Evolutionary conservation across 495 filamentous ascomycete genomes (phyloP), one percentile per base, ranked within the genome.

Genomic region (Penicillium egyptiacum): DNA sequence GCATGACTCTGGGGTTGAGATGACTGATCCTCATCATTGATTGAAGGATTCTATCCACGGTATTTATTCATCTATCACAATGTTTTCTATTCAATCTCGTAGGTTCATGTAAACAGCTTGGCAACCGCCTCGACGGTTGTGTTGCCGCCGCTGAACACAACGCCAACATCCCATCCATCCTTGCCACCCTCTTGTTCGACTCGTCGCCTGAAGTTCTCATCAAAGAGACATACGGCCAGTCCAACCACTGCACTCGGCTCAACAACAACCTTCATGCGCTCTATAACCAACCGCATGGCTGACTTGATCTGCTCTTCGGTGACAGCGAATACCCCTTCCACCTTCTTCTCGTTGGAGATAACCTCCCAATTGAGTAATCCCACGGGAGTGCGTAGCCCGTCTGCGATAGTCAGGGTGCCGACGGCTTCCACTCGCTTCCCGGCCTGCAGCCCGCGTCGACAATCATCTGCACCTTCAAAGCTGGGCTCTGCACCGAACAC

Each of bases 401-500:
- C 94, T 2, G 91, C 94, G 48, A 98, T 88, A 0, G 94, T 98
- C 46, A 93, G 69, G 9, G 86, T 85, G 50, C 80, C 82, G 4
- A 97, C 93, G 0, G 56, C 68, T 50, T 79, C 70, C 22, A 97
- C 79, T 28, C 92, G 79, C 56, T 75, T 55, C 16, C 84, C 83
- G 0, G 79, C 71, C 55, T 77, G 77, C 31, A 95, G 75, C 0
- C 89, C 91, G 1, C 88, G 74, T 39, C 81, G 78, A 40, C 81
- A 85, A 75, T 98, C 94, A 73, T 98, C 90, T 5, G 86, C 93
- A 52, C 89, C 91, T 61, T 94, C 71, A 70, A 90, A 91, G 31
- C 77, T 83, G 0, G 94, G 94, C 73, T 98, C 94, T 4, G 92
- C 87, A n/a, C 93, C 93, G 74, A 95, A 97, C 42, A 97, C 90